These are phyloP conservation scores for Paracoccidioides lutzii DNA, from an alignment of 2,329 filamentous ascomycete species.

Conservation along the genomic window DNA sequence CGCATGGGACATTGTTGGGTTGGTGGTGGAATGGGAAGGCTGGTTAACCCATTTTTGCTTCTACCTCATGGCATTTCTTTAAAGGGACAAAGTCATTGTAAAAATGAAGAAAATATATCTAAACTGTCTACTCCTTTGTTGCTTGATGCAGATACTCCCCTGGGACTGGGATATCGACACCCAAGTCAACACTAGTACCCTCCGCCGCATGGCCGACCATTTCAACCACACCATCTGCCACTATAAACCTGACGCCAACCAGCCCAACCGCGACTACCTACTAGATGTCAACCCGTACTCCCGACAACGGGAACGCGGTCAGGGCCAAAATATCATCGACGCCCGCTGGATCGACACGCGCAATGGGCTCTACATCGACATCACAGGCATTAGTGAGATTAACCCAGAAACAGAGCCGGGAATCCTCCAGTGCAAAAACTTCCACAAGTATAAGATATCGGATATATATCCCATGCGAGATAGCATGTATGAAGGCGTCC, in stretches of 20 bases:
- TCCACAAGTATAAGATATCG: constrained; percentile 55
- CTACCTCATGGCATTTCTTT: constrained; percentile 4
- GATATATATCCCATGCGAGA: constrained; percentile 66
- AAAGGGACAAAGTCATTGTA: background rate
- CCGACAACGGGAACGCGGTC: constrained; percentile 46
- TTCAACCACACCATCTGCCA: constrained; percentile 55
- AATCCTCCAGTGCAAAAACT: constrained; percentile 68
- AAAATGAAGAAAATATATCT: background rate
- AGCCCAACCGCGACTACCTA: constrained; percentile 46
- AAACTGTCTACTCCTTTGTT: background rate
- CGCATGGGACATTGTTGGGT: constrained; percentile 68
- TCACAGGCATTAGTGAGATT: constrained; percentile 62
- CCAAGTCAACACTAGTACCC: constrained; percentile 56
- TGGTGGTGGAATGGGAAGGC: constrained; percentile 76
- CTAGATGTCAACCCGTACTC: constrained; percentile 67
- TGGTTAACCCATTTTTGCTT: constrained; percentile 10
- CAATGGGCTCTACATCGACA: constrained; percentile 72
- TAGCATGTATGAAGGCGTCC: constrained; percentile 61
- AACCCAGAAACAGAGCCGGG: constrained; percentile 47
- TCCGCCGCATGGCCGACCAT: constrained; percentile 50
- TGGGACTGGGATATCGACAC: constrained; percentile 81
- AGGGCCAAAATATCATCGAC: constrained; percentile 69
- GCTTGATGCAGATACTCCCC: constrained; percentile 47
- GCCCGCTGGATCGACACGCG: constrained; percentile 66
- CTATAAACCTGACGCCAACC: constrained; percentile 27